These are phyloP conservation scores for Aureobasidium subglaciale DNA, from an alignment of 2,329 filamentous ascomycete genomes.

Conservation along the genomic window DNA sequence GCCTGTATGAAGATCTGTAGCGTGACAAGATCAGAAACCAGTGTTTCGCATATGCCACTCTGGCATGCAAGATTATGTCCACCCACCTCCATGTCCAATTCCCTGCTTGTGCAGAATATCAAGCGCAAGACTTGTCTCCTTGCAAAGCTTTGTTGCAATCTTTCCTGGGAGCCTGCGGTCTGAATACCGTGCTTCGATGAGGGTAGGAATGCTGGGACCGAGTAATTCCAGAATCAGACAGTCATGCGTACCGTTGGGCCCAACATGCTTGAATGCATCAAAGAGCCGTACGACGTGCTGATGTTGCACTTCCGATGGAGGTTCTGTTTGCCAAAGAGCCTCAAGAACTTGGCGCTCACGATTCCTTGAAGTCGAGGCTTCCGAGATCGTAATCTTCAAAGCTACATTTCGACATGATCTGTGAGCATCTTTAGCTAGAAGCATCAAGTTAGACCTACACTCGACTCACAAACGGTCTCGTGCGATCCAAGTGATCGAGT, in stretches of 20 bases:
- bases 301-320: slow-evolving; percentile 17
- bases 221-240: slow-evolving; percentile 37
- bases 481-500: slow-evolving; percentile 33
- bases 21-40: no score
- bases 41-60: no score
- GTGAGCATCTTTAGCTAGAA: background rate
- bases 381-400: slow-evolving; percentile 22
- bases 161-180: slow-evolving; percentile 36
- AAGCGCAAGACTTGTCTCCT: slow-evolving; percentile 22
- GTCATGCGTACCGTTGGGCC: slow-evolving; percentile 41
- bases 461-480: slow-evolving; percentile 23
- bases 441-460: background rate
- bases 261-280: slow-evolving; percentile 33
- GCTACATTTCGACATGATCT: slow-evolving; percentile 21
- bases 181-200: slow-evolving; percentile 30
- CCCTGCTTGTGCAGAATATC: slow-evolving; percentile 20
- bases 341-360: slow-evolving; percentile 20
- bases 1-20: slow-evolving; percentile 26
- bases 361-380: slow-evolving; percentile 1
- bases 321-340: slow-evolving; percentile 8
- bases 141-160: slow-evolving; percentile 25
- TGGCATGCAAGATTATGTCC: background rate
- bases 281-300: slow-evolving; percentile 31
- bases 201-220: slow-evolving; percentile 34
- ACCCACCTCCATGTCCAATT: slow-evolving; percentile 26